Evolutionary conservation across 176 grass and related monocot species (phyloP).

Genomic region (Lolium perenne): DNA sequence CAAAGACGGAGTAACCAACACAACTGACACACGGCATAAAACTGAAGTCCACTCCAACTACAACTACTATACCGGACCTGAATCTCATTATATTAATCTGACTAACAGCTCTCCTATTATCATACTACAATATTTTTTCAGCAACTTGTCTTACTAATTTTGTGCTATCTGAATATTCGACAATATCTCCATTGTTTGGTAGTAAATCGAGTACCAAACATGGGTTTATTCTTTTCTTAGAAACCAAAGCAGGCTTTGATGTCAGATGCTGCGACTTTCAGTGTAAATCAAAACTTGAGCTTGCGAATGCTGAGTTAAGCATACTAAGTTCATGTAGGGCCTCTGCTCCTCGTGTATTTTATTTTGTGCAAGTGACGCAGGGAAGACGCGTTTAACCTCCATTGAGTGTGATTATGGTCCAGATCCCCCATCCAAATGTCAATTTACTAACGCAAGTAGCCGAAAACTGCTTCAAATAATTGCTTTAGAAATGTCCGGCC

Average conservation of each 20-base stretch:
- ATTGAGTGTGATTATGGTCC: neutral
- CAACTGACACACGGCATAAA: neutral
- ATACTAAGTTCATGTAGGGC: neutral
- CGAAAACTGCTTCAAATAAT: neutral
- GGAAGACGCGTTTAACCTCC: constrained; percentile 39
- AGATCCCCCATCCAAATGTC: constrained; percentile 9
- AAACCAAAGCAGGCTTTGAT: too few relatives aligned
- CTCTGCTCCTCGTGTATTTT: neutral
- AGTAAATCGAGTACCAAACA: too few relatives aligned
- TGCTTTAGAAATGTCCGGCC: too few relatives aligned
- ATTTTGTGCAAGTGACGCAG: constrained; percentile 15
- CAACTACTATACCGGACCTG: neutral
- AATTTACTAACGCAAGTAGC: constrained; percentile 14
- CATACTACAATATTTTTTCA: neutral
- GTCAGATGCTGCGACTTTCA: neutral
- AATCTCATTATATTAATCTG: neutral
- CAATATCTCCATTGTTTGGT: too few relatives aligned
- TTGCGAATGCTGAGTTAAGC: neutral
- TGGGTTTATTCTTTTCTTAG: too few relatives aligned
- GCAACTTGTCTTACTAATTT: neutral
- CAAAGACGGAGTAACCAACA: constrained; percentile 32
- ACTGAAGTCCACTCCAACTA: neutral
- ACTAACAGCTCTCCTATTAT: neutral
- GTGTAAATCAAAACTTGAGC: neutral
- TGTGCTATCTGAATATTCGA: too few relatives aligned